Conservation (phyloP, 495 filamentous ascomycete species). For the Schizothecium vesticola region DNA sequence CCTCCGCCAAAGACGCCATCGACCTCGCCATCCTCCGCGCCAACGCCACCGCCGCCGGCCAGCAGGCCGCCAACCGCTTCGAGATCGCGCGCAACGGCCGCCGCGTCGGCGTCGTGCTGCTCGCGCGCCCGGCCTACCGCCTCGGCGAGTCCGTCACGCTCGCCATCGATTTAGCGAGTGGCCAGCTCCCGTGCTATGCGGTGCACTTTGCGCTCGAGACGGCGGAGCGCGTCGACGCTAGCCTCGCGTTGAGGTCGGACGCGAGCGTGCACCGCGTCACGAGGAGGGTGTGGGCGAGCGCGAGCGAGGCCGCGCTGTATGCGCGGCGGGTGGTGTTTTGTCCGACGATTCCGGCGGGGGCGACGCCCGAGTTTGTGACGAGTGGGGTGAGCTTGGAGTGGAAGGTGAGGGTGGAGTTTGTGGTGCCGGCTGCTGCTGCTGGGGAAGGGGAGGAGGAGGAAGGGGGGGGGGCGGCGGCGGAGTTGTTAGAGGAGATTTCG, state of each 20-base stretch:
- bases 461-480: background rate
- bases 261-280: conserved; percentile 82
- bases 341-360: conserved; percentile 70
- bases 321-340: conserved; percentile 71
- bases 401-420: conserved; percentile 85
- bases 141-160: conserved; percentile 81
- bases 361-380: conserved; percentile 85
- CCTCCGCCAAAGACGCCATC: conserved; percentile 76
- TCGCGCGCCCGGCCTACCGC: conserved; percentile 86
- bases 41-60: conserved; percentile 54
- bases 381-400: conserved; percentile 79
- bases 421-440: conserved; percentile 45
- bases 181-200: conserved; percentile 73
- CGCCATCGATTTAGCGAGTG: conserved; percentile 71
- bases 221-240: conserved; percentile 68
- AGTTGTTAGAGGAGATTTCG: conserved; percentile 55
- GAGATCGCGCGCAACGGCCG: conserved; percentile 86
- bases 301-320: conserved; percentile 75
- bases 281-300: conserved; percentile 66
- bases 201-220: conserved; percentile 72
- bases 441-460: background rate
- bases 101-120: conserved; percentile 78
- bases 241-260: conserved; percentile 75
- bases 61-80: conserved; percentile 77
- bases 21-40: conserved; percentile 81